A percentile compares a stretch with the other conserved stretches of the same genome.
phyloP scores from a whole-genome alignment of 441 rosid species.

The Geranium incanum region DNA sequence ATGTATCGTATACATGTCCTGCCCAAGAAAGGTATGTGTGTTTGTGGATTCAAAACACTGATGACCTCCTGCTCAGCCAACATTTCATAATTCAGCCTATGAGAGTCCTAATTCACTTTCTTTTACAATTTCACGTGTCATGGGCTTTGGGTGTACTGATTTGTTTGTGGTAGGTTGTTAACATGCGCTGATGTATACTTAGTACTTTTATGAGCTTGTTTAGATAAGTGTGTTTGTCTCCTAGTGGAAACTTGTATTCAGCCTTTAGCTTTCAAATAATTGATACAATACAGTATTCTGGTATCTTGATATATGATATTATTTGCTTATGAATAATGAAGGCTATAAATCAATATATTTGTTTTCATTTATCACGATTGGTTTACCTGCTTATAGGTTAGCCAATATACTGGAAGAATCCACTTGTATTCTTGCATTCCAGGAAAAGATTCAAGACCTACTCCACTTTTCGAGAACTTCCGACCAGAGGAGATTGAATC shows the following conservation, averaged over 20 bases:
- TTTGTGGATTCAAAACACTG: background rate
- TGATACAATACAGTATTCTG: background rate
- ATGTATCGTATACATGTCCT: background rate
- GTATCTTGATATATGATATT: background rate
- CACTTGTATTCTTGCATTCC: slow-evolving; percentile 72
- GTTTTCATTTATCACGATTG: background rate
- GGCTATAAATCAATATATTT: background rate
- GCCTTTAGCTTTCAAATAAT: background rate
- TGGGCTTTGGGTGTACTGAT: background rate
- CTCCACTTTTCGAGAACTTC: slow-evolving; percentile 68
- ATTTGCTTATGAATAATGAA: background rate
- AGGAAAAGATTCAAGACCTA: slow-evolving; percentile 69
- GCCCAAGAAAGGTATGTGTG: background rate
- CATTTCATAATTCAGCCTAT: background rate
- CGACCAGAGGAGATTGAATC: slow-evolving; percentile 73
- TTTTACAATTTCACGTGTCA: background rate
- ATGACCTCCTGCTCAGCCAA: background rate
- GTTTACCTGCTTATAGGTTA: slow-evolving; percentile 49
- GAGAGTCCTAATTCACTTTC: background rate
- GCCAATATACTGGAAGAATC: slow-evolving; percentile 85
- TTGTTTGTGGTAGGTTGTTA: background rate
- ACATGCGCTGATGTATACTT: background rate
- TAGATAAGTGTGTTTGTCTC: background rate
- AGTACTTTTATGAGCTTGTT: background rate
- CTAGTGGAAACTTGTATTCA: background rate